Percentiles rank a stretch among this genome's conserved stretches.
These are phyloP conservation scores for Didymella segeticola DNA, from an alignment of 2,329 filamentous ascomycete genomes.

Conservation along the genomic window DNA sequence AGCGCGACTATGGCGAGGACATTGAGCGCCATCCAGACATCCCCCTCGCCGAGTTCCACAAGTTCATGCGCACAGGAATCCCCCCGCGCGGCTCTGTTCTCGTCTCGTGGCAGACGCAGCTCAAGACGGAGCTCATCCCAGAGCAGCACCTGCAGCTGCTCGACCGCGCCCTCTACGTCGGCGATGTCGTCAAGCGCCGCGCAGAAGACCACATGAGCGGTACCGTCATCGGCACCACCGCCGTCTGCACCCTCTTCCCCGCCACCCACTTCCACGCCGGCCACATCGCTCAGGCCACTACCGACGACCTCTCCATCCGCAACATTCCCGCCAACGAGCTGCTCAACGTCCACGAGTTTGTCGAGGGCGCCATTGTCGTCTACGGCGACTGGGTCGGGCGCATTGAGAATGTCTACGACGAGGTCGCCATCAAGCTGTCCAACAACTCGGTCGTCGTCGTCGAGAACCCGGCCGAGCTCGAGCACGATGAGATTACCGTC, in stretches of 20 bases:
- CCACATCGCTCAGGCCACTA: slow-evolving; percentile 29
- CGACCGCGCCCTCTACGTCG: slow-evolving; percentile 62
- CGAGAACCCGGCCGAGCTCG: slow-evolving; percentile 53
- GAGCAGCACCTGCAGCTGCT: slow-evolving; percentile 57
- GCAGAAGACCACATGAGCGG: slow-evolving; percentile 60
- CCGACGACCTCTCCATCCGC: slow-evolving; percentile 46
- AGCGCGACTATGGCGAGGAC: slow-evolving; percentile 48
- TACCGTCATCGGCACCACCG: slow-evolving; percentile 58
- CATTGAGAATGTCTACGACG: slow-evolving; percentile 57
- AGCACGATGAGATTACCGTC: slow-evolving; percentile 39
- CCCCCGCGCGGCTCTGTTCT: slow-evolving; percentile 61
- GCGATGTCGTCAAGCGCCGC: slow-evolving; percentile 62
- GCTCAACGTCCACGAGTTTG: slow-evolving; percentile 53
- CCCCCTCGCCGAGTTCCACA: slow-evolving; percentile 40
- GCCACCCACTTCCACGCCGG: slow-evolving; percentile 35
- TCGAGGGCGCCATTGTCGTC: slow-evolving; percentile 60
- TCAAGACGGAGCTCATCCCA: slow-evolving; percentile 50
- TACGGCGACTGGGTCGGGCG: slow-evolving; percentile 64
- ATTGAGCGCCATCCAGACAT: slow-evolving; percentile 46
- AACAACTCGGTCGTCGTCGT: slow-evolving; percentile 63
- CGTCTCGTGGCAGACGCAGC: slow-evolving; percentile 56
- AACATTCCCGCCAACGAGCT: slow-evolving; percentile 56
- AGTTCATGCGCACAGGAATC: slow-evolving; percentile 53
- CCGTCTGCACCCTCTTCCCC: slow-evolving; percentile 55
- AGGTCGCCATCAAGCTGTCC: slow-evolving; percentile 58